Percentiles rank a stretch among this genome's conserved stretches.
These are phyloP conservation scores for Friedmanniomyces endolithicus DNA, from an alignment of 495 filamentous ascomycete species.

Conservation along the genomic window DNA sequence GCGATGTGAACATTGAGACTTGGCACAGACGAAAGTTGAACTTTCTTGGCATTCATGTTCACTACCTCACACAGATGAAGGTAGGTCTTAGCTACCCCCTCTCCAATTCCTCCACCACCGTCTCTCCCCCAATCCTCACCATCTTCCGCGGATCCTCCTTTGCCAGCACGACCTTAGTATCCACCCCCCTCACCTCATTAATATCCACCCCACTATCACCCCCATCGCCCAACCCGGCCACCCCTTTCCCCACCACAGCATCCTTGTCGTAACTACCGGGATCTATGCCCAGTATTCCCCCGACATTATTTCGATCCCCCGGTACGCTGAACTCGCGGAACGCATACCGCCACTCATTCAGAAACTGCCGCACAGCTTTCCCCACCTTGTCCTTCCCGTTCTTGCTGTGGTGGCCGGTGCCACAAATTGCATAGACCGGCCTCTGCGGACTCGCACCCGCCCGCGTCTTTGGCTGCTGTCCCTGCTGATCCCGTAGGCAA, in stretches of 20 bases:
- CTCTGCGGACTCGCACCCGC: constrained; percentile 22
- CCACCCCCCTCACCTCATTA: constrained; percentile 14
- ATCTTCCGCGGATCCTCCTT: constrained; percentile 40
- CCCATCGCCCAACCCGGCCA: constrained; percentile 30
- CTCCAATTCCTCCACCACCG: constrained; percentile 6
- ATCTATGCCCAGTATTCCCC: constrained; percentile 90
- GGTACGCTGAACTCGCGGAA: constrained; percentile 94
- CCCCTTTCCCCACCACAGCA: constrained; percentile 25
- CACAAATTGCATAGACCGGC: constrained; percentile 91
- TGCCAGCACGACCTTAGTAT: constrained; percentile 31
- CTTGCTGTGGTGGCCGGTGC: constrained; percentile 95
- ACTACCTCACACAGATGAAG: too few relatives aligned
- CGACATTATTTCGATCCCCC: constrained; percentile 78
- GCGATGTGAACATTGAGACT: too few relatives aligned
- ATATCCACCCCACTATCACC: constrained; percentile 21
- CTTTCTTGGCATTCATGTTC: too few relatives aligned
- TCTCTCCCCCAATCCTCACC: neutral
- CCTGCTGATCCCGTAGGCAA: constrained; percentile 66
- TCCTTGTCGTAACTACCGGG: constrained; percentile 75
- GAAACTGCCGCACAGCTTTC: constrained; percentile 77
- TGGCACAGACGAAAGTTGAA: too few relatives aligned
- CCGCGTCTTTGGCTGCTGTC: too few relatives aligned
- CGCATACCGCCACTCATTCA: constrained; percentile 91
- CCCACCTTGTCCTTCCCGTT: constrained; percentile 98
- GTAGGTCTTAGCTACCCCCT: constrained; percentile 4